Conservation (phyloP, 768 basidiomycete species). For the Mycena floridula region DNA sequence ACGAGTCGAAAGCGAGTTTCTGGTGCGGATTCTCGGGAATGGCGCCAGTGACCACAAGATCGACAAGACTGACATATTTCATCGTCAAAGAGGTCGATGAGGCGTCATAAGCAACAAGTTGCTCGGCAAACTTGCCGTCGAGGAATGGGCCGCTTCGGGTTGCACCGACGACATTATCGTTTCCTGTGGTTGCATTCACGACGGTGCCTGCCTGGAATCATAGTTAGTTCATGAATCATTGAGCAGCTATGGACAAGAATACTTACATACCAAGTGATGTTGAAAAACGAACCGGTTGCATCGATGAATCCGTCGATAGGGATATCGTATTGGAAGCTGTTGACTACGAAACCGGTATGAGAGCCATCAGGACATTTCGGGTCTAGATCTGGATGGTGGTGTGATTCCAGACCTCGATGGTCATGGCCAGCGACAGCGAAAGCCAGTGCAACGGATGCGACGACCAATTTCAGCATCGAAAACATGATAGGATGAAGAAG, state of each 20-base stretch:
- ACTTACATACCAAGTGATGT: slow-evolving; percentile 9
- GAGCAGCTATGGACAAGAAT: background rate
- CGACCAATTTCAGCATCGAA: too few relatives aligned
- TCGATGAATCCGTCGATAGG: slow-evolving; percentile 6
- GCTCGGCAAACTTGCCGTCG: slow-evolving; percentile 3
- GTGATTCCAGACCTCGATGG: too few relatives aligned
- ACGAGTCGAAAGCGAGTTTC: background rate
- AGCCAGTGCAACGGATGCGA: too few relatives aligned
- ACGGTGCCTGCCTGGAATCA: background rate
- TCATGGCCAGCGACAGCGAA: too few relatives aligned
- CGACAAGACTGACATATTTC: background rate
- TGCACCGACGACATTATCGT: slow-evolving; percentile 10
- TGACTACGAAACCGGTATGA: slow-evolving; percentile 3
- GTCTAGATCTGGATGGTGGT: background rate
- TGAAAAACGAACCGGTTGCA: slow-evolving; percentile 7
- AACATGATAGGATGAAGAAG: too few relatives aligned
- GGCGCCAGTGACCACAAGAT: background rate
- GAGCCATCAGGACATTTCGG: slow-evolving; percentile 1
- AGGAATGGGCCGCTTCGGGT: slow-evolving; percentile 3
- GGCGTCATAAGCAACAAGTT: slow-evolving; percentile 1
- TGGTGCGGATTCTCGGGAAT: background rate
- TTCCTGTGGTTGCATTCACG: slow-evolving; percentile 5
- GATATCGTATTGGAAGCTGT: slow-evolving; percentile 8
- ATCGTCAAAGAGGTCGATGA: background rate
- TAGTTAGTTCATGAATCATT: background rate